These are phyloP conservation scores for Podospora pseudoanserina DNA, from an alignment of 495 filamentous ascomycete species.

Conservation along the genomic window DNA sequence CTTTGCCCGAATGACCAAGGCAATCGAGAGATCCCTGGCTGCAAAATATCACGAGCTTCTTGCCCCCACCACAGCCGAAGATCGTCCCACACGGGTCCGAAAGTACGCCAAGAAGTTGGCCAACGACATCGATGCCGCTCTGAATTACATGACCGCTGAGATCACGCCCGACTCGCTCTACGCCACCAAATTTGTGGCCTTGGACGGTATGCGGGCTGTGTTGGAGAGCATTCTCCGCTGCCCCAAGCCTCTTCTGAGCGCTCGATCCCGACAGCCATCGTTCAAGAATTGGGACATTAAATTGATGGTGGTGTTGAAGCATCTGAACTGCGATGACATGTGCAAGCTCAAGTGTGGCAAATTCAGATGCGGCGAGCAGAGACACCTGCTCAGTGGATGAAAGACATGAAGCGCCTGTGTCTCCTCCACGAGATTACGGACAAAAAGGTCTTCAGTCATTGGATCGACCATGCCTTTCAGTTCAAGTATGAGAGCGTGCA, in stretches of 20 bases:
- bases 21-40: not conserved
- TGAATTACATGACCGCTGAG: not conserved
- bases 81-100: not conserved
- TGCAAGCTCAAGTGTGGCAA: not conserved
- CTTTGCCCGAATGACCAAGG: not conserved
- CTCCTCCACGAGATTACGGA: not conserved
- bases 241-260: not conserved
- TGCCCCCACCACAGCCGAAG: not conserved
- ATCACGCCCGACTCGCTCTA: not conserved
- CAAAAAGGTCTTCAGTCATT: not conserved
- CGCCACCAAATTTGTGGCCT: not conserved
- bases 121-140: not conserved
- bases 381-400: not conserved
- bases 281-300: not conserved
- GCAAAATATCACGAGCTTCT: not conserved
- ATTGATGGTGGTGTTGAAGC: not conserved
- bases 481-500: not conserved
- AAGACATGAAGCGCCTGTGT: not conserved
- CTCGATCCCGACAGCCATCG: not conserved
- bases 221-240: not conserved
- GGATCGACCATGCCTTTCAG: not conserved
- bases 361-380: not conserved
- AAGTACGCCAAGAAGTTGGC: not conserved
- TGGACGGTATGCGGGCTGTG: not conserved
- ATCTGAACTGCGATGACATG: not conserved